phyloP scores from a whole-genome alignment of 495 filamentous ascomycete genomes.

The Stereocaulon alpinum region DNA sequence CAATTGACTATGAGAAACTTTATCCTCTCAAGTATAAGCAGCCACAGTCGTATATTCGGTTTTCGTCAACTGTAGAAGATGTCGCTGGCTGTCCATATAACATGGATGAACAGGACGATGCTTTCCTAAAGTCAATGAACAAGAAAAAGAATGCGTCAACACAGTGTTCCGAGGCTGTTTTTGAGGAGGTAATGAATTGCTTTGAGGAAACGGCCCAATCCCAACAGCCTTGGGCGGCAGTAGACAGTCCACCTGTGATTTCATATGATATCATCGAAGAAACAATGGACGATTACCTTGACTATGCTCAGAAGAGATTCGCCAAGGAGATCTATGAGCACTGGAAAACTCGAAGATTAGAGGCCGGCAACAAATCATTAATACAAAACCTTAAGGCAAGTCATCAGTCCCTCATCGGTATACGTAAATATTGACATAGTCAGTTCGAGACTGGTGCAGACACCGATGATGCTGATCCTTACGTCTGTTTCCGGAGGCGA shows the following conservation, averaged over 20 bases:
- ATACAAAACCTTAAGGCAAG: conserved; percentile 64
- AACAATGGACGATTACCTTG: conserved; percentile 62
- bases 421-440: conserved; percentile 23
- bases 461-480: conserved; percentile 91
- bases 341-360: conserved; percentile 67
- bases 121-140: conserved; percentile 76
- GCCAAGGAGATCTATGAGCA: conserved; percentile 83
- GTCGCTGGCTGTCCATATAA: conserved; percentile 79
- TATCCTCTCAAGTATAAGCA: conserved; percentile 71
- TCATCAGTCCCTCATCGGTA: not conserved
- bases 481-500: conserved; percentile 94
- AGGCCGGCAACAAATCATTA: conserved; percentile 54
- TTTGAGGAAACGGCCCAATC: conserved; percentile 76
- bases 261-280: conserved; percentile 70
- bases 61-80: conserved; percentile 96
- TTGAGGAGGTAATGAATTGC: conserved; percentile 89
- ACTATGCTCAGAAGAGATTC: conserved; percentile 54
- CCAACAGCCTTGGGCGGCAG: conserved; percentile 76
- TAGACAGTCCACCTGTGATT: conserved; percentile 74
- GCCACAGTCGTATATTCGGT: conserved; percentile 90
- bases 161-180: conserved; percentile 76
- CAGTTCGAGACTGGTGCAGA: conserved; percentile 81
- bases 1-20: conserved; percentile 73
- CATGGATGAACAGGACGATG: conserved; percentile 82
- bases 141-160: conserved; percentile 47